Evolutionary conservation across 352 stramenopile species (phyloP), one percentile per base, ranked within the genome.

Genomic region (Globisporangium middletonii): DNA sequence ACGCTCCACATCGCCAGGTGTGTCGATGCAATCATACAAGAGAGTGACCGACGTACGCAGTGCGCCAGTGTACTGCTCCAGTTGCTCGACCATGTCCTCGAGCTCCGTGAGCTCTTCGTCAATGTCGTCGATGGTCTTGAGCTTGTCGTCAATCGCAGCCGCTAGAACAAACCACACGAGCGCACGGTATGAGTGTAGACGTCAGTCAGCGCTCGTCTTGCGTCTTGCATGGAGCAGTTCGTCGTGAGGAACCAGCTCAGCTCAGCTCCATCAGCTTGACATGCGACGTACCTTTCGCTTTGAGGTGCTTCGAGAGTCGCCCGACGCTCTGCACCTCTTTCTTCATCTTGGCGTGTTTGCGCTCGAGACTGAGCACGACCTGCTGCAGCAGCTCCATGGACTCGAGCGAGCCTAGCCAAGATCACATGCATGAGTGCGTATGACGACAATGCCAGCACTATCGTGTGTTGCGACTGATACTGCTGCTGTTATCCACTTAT

Each of bases 21-120:
- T 19, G 30, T 18, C 12, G 23, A 23, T 23, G 23, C 23, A 23
- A 18, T 3, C 45, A 33, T 33, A 35, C 19, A 19, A 2, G 13
- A 11, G n/a, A n/a, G n/a, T 4, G 1, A 15, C n/a, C n/a, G 4
- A 71, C 73, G 59, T 74, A 94, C 84, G 75, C 18, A 94, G 65
- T 11, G 79, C 83, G 33, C 67, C 69, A 1, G 79, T 91, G 69
- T 94, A 94, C 48, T 82, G 62, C 41, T 94, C 81, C 26, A 94
- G 72, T 54, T 94, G 79, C n/a, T 92, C 75, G 53, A 94, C 82
- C 81, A 94, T 92, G 42, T 94, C 84, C 69, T 94, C 84, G 43
- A 94, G 69, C 65, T 92, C 81, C 4, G 69, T 74, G n/a, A 94
- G 69, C 68, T 94, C 84, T 59, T 92, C 81, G 59, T 94, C 81